Percentiles rank a stretch among this genome's conserved stretches.
phyloP scores from a whole-genome alignment of 805 yeast genomes.

The Metschnikowia dekortorum region DNA sequence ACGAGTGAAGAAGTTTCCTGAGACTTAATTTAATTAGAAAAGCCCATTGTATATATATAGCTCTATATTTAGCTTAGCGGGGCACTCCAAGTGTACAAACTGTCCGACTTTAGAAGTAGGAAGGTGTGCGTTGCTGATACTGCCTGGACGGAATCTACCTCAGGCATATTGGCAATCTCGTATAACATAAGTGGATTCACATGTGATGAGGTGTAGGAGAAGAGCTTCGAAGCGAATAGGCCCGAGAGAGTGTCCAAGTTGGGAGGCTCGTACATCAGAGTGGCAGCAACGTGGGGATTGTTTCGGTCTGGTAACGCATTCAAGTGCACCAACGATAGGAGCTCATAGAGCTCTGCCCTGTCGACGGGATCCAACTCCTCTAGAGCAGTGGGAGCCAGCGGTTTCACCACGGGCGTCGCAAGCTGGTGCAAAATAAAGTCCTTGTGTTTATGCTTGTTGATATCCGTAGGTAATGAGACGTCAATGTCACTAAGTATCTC shows the following conservation, averaged over 20 bases:
- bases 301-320: slow-evolving; percentile 11
- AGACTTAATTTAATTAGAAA: too few relatives aligned
- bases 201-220: not conserved
- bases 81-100: slow-evolving; percentile 2
- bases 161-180: slow-evolving; percentile 2
- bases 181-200: slow-evolving; percentile 6
- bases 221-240: not conserved
- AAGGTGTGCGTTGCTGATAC: not conserved
- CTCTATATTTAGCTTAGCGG: not conserved
- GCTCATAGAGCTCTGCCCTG: slow-evolving; percentile 12
- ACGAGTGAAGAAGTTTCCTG: too few relatives aligned
- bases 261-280: slow-evolving; percentile 10
- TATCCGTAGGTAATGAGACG: not conserved
- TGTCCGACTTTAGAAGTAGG: not conserved
- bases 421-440: not conserved
- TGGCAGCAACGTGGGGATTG: slow-evolving; percentile 10
- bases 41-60: not conserved
- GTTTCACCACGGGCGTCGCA: not conserved
- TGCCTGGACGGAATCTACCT: slow-evolving; percentile 8
- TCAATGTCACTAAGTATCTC: not conserved
- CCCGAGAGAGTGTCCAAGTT: not conserved
- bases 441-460: not conserved
- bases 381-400: too few relatives aligned
- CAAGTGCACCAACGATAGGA: slow-evolving; percentile 12
- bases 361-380: not conserved